phyloP scores from a whole-genome alignment of 2,329 filamentous ascomycete genomes.

The Fusarium anthophilum region DNA sequence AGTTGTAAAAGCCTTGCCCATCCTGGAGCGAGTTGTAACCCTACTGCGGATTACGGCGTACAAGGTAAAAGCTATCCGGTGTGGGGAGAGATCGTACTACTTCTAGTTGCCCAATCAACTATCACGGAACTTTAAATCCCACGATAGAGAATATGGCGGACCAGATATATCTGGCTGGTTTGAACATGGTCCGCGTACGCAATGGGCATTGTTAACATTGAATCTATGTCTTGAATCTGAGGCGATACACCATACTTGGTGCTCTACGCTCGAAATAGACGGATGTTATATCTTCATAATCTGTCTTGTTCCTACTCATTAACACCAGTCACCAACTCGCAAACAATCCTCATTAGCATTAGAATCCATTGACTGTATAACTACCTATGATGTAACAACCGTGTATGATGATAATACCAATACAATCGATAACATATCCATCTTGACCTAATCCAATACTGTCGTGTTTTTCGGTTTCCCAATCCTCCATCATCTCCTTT shows the following conservation, averaged over 20 bases:
- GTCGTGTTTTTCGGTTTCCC: background rate
- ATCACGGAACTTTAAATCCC: background rate
- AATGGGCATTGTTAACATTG: background rate
- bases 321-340: background rate
- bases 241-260: no score
- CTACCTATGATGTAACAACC: background rate
- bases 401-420: background rate
- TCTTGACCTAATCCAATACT: no score
- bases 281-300: background rate
- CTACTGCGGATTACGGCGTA: background rate
- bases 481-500: background rate
- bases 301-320: background rate
- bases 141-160: background rate
- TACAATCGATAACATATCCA: background rate
- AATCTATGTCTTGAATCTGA: background rate
- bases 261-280: no score
- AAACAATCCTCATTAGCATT: slow-evolving; percentile 24
- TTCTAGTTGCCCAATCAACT: slow-evolving; percentile 38
- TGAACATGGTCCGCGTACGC: background rate
- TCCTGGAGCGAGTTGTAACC: background rate
- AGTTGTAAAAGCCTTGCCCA: background rate
- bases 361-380: slow-evolving; percentile 24
- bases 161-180: no score
- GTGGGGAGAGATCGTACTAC: slow-evolving; percentile 22
- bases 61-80: background rate